Percentiles rank a stretch among this genome's conserved stretches.
Conservation (phyloP, 2,329 filamentous ascomycete species). For the Niveomyces coronatus region DNA sequence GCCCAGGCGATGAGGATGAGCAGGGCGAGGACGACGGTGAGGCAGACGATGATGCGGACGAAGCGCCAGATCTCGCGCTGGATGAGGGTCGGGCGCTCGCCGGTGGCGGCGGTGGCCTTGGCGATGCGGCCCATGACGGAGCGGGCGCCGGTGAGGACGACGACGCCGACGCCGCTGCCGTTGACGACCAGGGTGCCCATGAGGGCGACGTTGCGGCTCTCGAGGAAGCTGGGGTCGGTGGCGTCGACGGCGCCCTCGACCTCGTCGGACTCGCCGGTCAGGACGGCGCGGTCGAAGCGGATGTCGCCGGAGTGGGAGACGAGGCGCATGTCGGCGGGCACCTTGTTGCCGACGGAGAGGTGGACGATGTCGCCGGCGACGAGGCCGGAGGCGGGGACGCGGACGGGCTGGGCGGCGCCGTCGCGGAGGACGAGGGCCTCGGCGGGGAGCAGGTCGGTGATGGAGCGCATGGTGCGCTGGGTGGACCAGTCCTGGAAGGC, state of each 20-base stretch:
- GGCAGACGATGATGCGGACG: conserved; percentile 29
- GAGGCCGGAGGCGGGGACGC: conserved; percentile 30
- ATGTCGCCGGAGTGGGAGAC: conserved; percentile 30
- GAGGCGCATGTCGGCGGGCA: conserved; percentile 37
- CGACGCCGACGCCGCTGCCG: conserved; percentile 28
- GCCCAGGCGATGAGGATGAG: conserved; percentile 36
- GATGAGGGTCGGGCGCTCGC: conserved; percentile 29
- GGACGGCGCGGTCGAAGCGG: conserved; percentile 30
- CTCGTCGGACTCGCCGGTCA: conserved; percentile 33
- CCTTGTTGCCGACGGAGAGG: conserved; percentile 35
- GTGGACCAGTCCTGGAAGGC: conserved; percentile 40
- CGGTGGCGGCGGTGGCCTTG: conserved; percentile 24
- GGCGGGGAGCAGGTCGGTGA: conserved; percentile 33
- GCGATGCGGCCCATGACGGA: conserved; percentile 33
- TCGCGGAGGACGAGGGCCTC: conserved; percentile 34
- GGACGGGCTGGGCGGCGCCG: conserved; percentile 28
- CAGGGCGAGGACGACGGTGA: conserved; percentile 28
- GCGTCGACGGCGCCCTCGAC: conserved; percentile 29
- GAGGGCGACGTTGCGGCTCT: conserved; percentile 32
- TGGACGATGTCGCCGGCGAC: conserved; percentile 37
- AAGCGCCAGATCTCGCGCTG: conserved; percentile 34
- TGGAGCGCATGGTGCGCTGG: conserved; percentile 35
- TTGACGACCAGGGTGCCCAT: conserved; percentile 34
- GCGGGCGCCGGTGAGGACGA: conserved; percentile 28
- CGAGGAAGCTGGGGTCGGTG: conserved; percentile 31